Conservation (phyloP, 2,329 filamentous ascomycete genomes). For the Diaporthe australafricana region DNA sequence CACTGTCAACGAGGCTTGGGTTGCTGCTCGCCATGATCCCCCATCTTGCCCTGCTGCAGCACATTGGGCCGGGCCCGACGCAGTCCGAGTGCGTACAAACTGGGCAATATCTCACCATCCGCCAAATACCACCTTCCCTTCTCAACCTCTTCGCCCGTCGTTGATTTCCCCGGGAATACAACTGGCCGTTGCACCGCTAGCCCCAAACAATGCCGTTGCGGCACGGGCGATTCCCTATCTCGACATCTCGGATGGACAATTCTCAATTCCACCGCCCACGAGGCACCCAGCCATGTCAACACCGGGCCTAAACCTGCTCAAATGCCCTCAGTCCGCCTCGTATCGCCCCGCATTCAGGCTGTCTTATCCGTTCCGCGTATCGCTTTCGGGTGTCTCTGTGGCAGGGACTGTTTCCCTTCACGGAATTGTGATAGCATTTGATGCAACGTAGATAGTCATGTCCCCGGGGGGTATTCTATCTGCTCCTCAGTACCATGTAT, state of each 20-base stretch:
- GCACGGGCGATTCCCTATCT: slow-evolving; percentile 1
- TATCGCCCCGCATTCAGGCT: background rate
- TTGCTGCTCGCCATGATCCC: background rate
- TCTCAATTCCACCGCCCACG: background rate
- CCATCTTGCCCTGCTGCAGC: background rate
- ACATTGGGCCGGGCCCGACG: background rate
- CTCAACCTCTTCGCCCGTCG: slow-evolving; percentile 4
- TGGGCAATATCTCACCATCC: slow-evolving; percentile 6
- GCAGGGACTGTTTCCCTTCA: background rate
- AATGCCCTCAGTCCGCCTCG: slow-evolving; percentile 7
- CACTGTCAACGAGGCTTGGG: background rate
- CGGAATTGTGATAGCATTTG: background rate
- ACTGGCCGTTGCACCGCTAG: background rate
- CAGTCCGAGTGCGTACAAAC: background rate
- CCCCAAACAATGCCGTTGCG: background rate
- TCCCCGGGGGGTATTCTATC: background rate
- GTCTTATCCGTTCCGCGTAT: background rate
- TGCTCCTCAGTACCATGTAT: background rate
- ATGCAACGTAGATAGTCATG: slow-evolving; percentile 20
- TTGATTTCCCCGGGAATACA: background rate
- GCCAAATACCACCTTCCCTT: slow-evolving; percentile 24
- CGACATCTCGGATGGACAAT: background rate
- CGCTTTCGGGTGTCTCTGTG: background rate
- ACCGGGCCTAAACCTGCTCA: background rate
- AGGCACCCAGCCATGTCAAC: background rate